Evolutionary conservation across 371 early-diverging fungal species (phyloP), one percentile per base, ranked within the genome.

Genomic region (Rhizopus delemar): DNA sequence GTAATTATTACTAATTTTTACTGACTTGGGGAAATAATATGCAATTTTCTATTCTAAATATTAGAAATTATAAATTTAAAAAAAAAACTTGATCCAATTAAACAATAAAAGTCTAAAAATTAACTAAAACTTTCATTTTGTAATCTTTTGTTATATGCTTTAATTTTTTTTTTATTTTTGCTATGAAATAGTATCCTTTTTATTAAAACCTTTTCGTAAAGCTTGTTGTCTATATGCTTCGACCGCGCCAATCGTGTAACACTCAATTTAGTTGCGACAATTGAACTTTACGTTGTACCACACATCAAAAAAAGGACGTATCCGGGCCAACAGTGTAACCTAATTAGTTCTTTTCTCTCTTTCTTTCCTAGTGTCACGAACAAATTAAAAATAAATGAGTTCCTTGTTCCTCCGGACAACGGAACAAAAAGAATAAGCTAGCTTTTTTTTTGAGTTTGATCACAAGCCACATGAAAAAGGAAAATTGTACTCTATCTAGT

Each of bases 211-310:
- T 43, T 11, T 1, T 43, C 5, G 5, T 13, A 5, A 43, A 43
- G 13, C 15, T 13, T n/a, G 15, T 43, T 43, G 43, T 15, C 43
- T 11, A 39, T 7, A 43, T n/a, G 43, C 43, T 43, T 43, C 8
- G 43, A 43, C 43, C 43, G 43, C 43, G 43, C 43, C 43, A 43
- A 43, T 5, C n/a, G 15, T 43, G 43, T 43, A 43, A 43, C 43
- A 43, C 7, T 13, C n/a, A 15, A 43, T 11, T 43, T 15, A 43
- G 43, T 43, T 43, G 43, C n/a, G n/a, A 43, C 43, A 43, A 43
- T 43, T 43, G 43, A 43, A 22, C 22, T 5, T 43, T 43, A n/a
- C 5, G 5, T 43, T 43, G 43, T 43, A 43, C 43, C 15, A 43
- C 4, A 43, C 5, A 5, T 43, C 13, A n/a, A 43, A 15, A n/a